phyloP scores from a whole-genome alignment of 352 stramenopile species.

The Globisporangium camurandrum region DNA sequence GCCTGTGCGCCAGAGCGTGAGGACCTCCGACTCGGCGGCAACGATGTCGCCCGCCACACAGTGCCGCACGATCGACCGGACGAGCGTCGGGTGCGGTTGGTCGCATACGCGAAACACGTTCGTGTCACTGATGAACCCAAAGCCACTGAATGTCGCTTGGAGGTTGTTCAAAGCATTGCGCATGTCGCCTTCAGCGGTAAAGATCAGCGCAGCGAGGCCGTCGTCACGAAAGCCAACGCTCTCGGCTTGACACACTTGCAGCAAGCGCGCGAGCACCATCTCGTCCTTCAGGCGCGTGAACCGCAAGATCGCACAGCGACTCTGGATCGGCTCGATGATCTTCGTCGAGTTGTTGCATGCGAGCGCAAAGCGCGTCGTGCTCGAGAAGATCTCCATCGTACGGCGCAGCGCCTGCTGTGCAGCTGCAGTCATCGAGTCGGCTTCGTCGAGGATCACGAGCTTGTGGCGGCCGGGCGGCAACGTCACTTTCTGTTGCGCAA shows the following conservation, averaged over 20 bases:
- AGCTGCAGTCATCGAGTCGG: constrained; percentile 96
- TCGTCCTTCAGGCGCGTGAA: constrained; percentile 95
- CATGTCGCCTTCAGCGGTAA: constrained; percentile 99
- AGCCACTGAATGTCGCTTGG: constrained; percentile 94
- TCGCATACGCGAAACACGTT: constrained; percentile 96
- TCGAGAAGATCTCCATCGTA: constrained; percentile 99
- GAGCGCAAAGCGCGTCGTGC: constrained; percentile 96
- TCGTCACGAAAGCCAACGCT: constrained; percentile 83
- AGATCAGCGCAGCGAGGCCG: constrained; percentile 96
- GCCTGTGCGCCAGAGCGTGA: constrained; percentile 74
- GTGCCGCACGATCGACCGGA: constrained; percentile 54
- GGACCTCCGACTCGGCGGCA: constrained; percentile 66
- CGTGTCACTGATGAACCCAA: constrained; percentile 92
- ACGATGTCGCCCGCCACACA: constrained; percentile 83
- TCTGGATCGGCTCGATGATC: constrained; percentile 99
- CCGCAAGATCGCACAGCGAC: constrained; percentile 95
- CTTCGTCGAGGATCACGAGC: constrained; percentile 99
- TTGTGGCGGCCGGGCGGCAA: constrained; percentile 91
- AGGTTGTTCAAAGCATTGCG: constrained; percentile 98
- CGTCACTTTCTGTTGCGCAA: constrained; percentile 98
- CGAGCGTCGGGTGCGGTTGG: constrained; percentile 91
- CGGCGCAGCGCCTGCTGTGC: constrained; percentile 96
- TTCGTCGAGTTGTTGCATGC: constrained; percentile 99
- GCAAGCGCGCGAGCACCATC: constrained; percentile 92
- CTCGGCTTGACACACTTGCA: constrained; percentile 92